phyloP scores from a whole-genome alignment of 106 monocot species.

The Allium cepa region DNA sequence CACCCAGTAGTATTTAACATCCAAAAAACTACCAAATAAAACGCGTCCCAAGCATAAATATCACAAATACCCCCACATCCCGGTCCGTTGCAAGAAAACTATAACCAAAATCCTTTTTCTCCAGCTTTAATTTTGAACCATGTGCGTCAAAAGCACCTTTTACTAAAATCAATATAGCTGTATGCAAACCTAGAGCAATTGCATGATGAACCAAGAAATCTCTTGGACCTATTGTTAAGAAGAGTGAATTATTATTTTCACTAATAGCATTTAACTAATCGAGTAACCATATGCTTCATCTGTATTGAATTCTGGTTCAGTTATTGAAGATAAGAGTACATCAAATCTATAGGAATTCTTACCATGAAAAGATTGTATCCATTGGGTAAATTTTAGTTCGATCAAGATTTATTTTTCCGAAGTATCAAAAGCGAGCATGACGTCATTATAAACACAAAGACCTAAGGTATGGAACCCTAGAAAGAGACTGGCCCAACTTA shows the following conservation, averaged over 20 bases:
- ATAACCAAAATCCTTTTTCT: background rate
- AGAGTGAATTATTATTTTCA: no score
- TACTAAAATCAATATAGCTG: no score
- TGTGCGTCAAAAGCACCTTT: no score
- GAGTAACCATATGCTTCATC: background rate
- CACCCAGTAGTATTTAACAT: background rate
- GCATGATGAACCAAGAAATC: no score
- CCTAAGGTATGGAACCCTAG: conserved; percentile 3
- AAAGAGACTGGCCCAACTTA: background rate
- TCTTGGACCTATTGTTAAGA: no score
- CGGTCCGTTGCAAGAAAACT: background rate
- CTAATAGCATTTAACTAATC: no score
- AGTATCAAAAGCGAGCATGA: conserved; percentile 5
- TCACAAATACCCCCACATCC: background rate
- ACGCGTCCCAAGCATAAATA: background rate
- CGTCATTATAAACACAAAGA: conserved; percentile 12
- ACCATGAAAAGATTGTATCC: background rate
- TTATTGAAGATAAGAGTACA: background rate
- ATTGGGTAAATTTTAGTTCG: background rate
- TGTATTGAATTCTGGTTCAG: background rate
- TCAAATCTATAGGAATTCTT: background rate
- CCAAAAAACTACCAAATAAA: background rate
- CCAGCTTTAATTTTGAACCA: no score
- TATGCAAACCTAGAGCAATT: no score
- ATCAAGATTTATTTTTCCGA: background rate